These are phyloP conservation scores for Calocybe cyanea DNA, from an alignment of 768 basidiomycete genomes.

Conservation along the genomic window DNA sequence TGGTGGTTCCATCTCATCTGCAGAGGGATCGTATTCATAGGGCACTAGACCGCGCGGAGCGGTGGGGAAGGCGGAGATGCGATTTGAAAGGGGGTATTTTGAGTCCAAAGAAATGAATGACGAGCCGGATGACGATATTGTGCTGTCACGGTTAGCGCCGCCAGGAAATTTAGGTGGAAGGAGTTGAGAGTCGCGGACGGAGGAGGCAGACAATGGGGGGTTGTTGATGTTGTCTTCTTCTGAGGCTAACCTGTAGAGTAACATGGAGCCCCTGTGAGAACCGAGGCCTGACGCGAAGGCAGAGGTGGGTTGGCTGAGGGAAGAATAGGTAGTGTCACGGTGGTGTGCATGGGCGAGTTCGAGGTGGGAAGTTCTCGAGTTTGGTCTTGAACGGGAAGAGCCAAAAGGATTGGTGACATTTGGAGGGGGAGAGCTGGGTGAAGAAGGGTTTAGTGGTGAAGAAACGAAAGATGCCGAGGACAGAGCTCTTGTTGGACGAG, in stretches of 20 bases:
- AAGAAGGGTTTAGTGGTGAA: constrained; percentile 13
- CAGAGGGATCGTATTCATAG: constrained; percentile 66
- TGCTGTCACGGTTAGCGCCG: constrained; percentile 11
- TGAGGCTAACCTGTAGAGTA: constrained; percentile 22
- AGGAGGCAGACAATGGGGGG: neutral
- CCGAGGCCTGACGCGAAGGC: constrained; percentile 3
- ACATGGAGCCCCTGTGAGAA: constrained; percentile 19
- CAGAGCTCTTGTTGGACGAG: neutral
- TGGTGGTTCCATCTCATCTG: constrained; percentile 48
- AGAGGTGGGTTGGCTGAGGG: neutral
- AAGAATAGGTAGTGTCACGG: constrained; percentile 8
- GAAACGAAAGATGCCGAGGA: constrained; percentile 11
- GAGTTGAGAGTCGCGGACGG: constrained; percentile 4
- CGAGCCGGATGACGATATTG: constrained; percentile 13
- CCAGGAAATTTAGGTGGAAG: constrained; percentile 16
- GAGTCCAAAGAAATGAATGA: constrained; percentile 18
- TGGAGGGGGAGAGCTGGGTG: constrained; percentile 7
- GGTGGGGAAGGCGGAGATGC: constrained; percentile 19
- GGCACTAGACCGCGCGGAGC: constrained; percentile 46
- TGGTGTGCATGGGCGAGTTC: constrained; percentile 7
- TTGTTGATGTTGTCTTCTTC: constrained; percentile 12
- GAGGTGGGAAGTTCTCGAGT: constrained; percentile 12
- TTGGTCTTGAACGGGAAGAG: constrained; percentile 11
- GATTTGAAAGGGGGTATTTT: constrained; percentile 13
- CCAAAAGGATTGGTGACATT: constrained; percentile 14